A percentile compares a stretch with the other conserved stretches of the same genome.
Conservation (phyloP, 495 filamentous ascomycete species). For the Aspergillus hancockii region DNA sequence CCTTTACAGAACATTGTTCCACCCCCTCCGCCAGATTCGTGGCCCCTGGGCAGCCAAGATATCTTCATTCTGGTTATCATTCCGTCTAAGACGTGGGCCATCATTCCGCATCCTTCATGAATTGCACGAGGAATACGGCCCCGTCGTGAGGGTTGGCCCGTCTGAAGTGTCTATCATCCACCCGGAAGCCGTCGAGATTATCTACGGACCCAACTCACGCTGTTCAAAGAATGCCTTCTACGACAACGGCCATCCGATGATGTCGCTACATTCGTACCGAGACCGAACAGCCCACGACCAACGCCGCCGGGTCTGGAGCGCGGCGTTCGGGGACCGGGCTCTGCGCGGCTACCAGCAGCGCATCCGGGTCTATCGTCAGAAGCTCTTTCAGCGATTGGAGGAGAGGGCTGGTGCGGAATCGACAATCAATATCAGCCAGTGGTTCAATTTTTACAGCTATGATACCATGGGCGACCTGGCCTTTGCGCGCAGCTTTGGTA, state of each 20-base stretch:
- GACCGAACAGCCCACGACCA: conserved; percentile 32
- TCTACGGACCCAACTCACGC: conserved; percentile 33
- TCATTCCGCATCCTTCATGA: conserved; percentile 21
- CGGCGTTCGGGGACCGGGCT: conserved; percentile 32
- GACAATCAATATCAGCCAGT: conserved; percentile 32
- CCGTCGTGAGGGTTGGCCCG: conserved; percentile 35
- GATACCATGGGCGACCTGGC: conserved; percentile 46
- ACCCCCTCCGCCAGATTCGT: conserved; percentile 30
- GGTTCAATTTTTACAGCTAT: conserved; percentile 36
- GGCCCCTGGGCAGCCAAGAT: conserved; percentile 27
- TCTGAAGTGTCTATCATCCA: conserved; percentile 35
- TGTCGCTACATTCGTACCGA: conserved; percentile 38
- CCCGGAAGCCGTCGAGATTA: conserved; percentile 28
- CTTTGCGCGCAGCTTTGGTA: conserved; percentile 36
- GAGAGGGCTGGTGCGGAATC: too few relatives aligned
- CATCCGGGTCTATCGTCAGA: conserved; percentile 23
- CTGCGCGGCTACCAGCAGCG: conserved; percentile 35
- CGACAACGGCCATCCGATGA: conserved; percentile 27
- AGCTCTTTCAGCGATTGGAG: too few relatives aligned
- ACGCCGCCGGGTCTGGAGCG: conserved; percentile 38
- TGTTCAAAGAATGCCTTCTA: conserved; percentile 42
- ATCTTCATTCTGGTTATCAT: conserved; percentile 24
- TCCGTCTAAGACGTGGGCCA: background rate
- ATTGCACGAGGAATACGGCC: conserved; percentile 29
- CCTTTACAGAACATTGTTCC: conserved; percentile 27